A percentile compares a stretch with the other conserved stretches of the same genome.
Evolutionary conservation across 331 rosid species (phyloP).

Genomic region (Acacia pycnantha): DNA sequence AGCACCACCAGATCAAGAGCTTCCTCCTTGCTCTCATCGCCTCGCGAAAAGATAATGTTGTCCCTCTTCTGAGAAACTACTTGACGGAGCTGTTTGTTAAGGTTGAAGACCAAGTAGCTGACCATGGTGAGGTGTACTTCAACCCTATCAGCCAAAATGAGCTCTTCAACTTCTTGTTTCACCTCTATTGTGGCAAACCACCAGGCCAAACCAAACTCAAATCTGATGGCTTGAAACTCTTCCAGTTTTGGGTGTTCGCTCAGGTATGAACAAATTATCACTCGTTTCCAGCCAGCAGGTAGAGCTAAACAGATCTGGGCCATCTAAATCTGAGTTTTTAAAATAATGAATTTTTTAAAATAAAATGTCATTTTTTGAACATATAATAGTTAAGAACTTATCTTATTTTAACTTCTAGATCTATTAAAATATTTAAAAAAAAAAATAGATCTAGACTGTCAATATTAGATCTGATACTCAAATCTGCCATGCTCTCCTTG

Average conservation of each 20-base stretch:
- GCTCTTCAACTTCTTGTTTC: slow-evolving; percentile 55
- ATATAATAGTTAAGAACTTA: no score
- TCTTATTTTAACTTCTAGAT: no score
- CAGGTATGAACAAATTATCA: not conserved
- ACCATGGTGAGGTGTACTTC: slow-evolving; percentile 30
- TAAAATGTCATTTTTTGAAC: no score
- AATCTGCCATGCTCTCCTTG: no score
- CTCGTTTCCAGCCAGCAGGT: no score
- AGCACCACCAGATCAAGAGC: slow-evolving; percentile 44
- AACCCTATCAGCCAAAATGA: slow-evolving; percentile 33
- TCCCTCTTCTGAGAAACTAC: slow-evolving; percentile 48
- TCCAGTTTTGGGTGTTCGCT: slow-evolving; percentile 45
- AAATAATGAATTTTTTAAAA: no score
- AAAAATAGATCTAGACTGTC: no score
- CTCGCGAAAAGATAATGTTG: slow-evolving; percentile 18
- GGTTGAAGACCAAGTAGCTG: slow-evolving; percentile 38
- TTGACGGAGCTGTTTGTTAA: slow-evolving; percentile 36
- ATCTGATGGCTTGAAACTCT: slow-evolving; percentile 35
- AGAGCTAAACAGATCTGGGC: no score
- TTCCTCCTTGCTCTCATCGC: slow-evolving; percentile 40
- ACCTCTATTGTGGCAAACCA: slow-evolving; percentile 35
- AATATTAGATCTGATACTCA: no score
- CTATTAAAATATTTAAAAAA: no score
- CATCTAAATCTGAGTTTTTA: no score
- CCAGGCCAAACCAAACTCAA: slow-evolving; percentile 37